Evolutionary conservation across 495 filamentous ascomycete species (phyloP).

Genomic region (Mycothermus thermophilus): DNA sequence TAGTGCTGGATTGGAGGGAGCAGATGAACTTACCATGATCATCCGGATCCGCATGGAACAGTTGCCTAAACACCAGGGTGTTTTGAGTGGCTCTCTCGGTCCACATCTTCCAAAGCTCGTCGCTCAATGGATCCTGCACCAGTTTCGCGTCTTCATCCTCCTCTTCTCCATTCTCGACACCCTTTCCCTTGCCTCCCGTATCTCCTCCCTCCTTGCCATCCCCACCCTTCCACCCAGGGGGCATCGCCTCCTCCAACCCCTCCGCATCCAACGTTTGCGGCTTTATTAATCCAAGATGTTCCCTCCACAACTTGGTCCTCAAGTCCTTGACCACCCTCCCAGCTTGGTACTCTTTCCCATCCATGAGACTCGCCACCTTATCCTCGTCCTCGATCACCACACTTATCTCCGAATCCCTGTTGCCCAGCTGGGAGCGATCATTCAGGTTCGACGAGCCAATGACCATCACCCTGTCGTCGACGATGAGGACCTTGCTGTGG

Average conservation of each 20-base stretch:
- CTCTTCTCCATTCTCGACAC: too few relatives aligned
- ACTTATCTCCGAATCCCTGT: conserved; percentile 83
- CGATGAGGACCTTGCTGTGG: conserved; percentile 78
- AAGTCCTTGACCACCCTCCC: conserved; percentile 61
- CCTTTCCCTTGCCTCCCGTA: too few relatives aligned
- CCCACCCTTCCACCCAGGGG: too few relatives aligned
- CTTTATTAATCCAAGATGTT: too few relatives aligned
- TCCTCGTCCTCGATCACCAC: conserved; percentile 83
- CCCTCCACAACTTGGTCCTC: too few relatives aligned
- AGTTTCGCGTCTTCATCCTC: conserved; percentile 54
- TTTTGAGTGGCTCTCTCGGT: conserved; percentile 61
- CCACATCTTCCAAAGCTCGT: conserved; percentile 78
- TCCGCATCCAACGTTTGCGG: too few relatives aligned
- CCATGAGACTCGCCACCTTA: conserved; percentile 60
- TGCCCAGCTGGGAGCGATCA: conserved; percentile 79
- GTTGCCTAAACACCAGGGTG: conserved; percentile 66
- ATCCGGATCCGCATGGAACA: conserved; percentile 92
- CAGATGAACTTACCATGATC: conserved; percentile 54
- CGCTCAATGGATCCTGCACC: conserved; percentile 68
- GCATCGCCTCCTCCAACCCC: too few relatives aligned
- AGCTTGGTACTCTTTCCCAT: conserved; percentile 60
- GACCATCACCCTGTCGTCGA: conserved; percentile 66
- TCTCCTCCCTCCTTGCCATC: too few relatives aligned
- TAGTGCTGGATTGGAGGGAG: too few relatives aligned
- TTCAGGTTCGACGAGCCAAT: conserved; percentile 90